These are phyloP conservation scores for Pistacia atlantica DNA, from an alignment of 345 rosid species.

Conservation along the genomic window DNA sequence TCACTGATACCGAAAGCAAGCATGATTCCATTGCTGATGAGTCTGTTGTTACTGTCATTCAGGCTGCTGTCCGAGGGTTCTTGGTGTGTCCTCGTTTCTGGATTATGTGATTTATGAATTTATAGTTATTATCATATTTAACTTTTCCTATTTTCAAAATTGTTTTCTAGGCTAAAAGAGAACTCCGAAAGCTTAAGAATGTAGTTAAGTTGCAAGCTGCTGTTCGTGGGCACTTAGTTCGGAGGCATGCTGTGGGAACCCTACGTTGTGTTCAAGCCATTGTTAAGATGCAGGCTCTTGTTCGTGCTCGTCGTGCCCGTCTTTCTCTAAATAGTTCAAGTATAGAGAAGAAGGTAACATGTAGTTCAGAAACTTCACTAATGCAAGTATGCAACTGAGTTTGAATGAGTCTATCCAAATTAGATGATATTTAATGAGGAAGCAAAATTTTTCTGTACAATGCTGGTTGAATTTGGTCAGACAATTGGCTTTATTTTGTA, in stretches of 20 bases:
- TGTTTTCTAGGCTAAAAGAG: slow-evolving; percentile 60
- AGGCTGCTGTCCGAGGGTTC: slow-evolving; percentile 57
- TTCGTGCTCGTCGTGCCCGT: slow-evolving; percentile 70
- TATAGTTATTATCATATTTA: background rate
- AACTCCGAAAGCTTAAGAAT: slow-evolving; percentile 65
- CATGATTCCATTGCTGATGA: slow-evolving; percentile 39
- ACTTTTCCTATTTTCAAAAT: slow-evolving; percentile 1
- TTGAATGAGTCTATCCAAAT: background rate
- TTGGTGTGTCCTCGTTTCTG: slow-evolving; percentile 41
- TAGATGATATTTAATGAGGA: background rate
- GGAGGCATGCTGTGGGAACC: slow-evolving; percentile 85
- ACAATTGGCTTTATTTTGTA: background rate
- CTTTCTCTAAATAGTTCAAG: slow-evolving; percentile 33
- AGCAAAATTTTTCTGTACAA: background rate
- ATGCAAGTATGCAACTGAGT: slow-evolving; percentile 24
- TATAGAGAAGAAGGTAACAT: slow-evolving; percentile 25
- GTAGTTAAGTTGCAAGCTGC: slow-evolving; percentile 91
- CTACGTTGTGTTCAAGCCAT: slow-evolving; percentile 89
- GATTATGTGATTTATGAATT: background rate
- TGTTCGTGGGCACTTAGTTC: slow-evolving; percentile 86
- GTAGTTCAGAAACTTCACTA: slow-evolving; percentile 42
- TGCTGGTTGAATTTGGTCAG: background rate
- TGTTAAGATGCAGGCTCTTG: slow-evolving; percentile 84
- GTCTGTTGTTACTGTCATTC: slow-evolving; percentile 50
- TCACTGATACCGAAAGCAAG: slow-evolving; percentile 26